A percentile compares a stretch with the other conserved stretches of the same genome.
These are phyloP conservation scores for Sporothrix curviconia DNA, from an alignment of 2,329 filamentous ascomycete species.

Conservation along the genomic window DNA sequence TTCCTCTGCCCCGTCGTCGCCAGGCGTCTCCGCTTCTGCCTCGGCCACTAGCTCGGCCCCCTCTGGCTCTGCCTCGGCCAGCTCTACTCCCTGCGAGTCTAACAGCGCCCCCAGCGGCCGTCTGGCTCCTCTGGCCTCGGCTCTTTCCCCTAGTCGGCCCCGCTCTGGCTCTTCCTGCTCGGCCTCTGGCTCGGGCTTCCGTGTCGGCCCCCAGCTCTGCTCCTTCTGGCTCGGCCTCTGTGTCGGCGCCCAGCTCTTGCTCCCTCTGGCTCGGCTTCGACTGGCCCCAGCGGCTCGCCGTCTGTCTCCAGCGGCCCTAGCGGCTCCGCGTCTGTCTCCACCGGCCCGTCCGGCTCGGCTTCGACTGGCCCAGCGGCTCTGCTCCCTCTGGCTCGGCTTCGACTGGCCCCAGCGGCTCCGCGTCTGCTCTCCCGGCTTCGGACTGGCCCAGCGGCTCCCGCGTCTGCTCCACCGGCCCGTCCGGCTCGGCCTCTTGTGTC, in stretches of 20 bases:
- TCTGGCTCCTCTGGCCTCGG: not conserved
- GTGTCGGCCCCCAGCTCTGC: not conserved
- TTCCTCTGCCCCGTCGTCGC: not conserved
- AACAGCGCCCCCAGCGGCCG: not conserved
- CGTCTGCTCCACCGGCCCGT: slow-evolving; percentile 19
- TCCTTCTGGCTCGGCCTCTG: not conserved
- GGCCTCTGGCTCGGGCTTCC: not conserved
- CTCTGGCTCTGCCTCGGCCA: not conserved
- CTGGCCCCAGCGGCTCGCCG: not conserved
- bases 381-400: not conserved
- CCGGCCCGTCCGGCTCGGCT: not conserved
- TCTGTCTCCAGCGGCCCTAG: not conserved
- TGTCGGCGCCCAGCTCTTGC: too few relatives aligned
- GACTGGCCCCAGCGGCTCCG: not conserved
- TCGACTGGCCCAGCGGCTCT: not conserved
- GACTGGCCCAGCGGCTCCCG: too few relatives aligned
- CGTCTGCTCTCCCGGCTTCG: too few relatives aligned
- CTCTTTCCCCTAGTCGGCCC: not conserved
- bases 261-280: not conserved
- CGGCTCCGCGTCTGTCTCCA: not conserved
- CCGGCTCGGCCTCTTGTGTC: not conserved
- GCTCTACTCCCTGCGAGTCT: not conserved
- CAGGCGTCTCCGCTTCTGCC: not conserved
- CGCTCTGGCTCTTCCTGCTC: not conserved
- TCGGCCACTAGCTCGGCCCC: not conserved